phyloP scores from a whole-genome alignment of 306 rosid genomes.

The Pueraria montana region DNA sequence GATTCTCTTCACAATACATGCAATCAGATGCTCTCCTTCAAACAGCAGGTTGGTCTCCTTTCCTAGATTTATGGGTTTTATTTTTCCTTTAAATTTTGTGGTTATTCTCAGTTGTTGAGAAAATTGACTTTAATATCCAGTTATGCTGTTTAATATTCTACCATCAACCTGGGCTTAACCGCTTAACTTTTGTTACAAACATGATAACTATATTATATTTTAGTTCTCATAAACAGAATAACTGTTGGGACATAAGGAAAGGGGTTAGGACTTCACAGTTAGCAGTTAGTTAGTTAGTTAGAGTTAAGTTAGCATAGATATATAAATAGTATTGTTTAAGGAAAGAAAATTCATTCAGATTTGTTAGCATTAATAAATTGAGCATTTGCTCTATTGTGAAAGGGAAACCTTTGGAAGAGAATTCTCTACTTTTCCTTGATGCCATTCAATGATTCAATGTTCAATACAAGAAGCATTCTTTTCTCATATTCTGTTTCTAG shows the following conservation, averaged over 20 bases:
- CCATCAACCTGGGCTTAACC: background rate
- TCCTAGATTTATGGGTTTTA: constrained; percentile 1
- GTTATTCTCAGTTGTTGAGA: constrained; percentile 8
- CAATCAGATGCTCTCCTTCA: constrained; percentile 46
- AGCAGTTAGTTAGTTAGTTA: background rate
- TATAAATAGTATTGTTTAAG: background rate
- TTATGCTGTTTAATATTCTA: background rate
- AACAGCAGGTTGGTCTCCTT: constrained; percentile 59
- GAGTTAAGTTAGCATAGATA: background rate
- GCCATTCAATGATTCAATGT: background rate
- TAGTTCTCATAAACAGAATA: constrained; percentile 18
- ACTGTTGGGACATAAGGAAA: background rate
- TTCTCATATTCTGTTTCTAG: background rate
- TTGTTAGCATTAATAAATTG: background rate
- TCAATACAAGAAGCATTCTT: background rate
- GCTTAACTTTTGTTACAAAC: background rate
- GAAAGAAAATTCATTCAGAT: background rate
- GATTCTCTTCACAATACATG: constrained; percentile 61
- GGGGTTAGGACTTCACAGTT: background rate
- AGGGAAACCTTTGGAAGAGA: background rate
- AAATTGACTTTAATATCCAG: background rate
- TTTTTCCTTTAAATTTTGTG: background rate
- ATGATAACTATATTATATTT: constrained; percentile 28
- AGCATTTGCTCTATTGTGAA: background rate
- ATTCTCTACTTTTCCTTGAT: background rate